Percentiles rank a stretch among this genome's conserved stretches.
These are phyloP conservation scores for Thelephora aurantiotincta DNA, from an alignment of 768 basidiomycete species.

Conservation along the genomic window DNA sequence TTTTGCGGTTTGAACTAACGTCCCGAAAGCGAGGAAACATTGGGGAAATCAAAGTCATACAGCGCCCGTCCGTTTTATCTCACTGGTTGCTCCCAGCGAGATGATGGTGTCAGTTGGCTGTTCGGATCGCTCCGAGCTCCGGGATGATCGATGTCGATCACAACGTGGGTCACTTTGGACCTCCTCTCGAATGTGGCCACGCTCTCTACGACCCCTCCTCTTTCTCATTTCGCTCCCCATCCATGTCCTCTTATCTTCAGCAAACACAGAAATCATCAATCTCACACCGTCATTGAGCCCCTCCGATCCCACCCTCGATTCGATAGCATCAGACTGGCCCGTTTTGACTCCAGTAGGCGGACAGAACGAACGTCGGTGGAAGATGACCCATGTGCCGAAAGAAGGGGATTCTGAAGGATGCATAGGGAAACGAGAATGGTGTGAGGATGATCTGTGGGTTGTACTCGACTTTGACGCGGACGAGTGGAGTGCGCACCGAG, in stretches of 20 bases:
- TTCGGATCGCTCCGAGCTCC: too few relatives aligned
- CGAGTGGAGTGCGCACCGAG: constrained; percentile 12
- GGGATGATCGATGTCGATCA: neutral
- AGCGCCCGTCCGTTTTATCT: too few relatives aligned
- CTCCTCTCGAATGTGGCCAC: constrained; percentile 2
- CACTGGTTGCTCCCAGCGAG: too few relatives aligned
- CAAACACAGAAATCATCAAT: constrained; percentile 57
- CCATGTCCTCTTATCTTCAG: constrained; percentile 9
- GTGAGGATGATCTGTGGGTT: constrained; percentile 19
- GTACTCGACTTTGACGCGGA: constrained; percentile 15
- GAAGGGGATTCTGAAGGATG: constrained; percentile 25
- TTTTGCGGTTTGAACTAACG: too few relatives aligned
- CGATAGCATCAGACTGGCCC: constrained; percentile 15
- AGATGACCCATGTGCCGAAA: constrained; percentile 27
- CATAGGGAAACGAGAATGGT: constrained; percentile 16
- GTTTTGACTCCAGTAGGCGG: constrained; percentile 1
- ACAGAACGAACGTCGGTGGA: constrained; percentile 20
- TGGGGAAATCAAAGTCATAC: too few relatives aligned
- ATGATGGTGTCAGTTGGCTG: neutral
- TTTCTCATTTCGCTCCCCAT: neutral
- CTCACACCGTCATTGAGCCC: constrained; percentile 23
- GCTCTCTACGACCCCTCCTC: neutral
- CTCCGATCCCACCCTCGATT: constrained; percentile 13
- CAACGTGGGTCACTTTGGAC: neutral
- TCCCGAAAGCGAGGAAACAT: too few relatives aligned